phyloP scores from a whole-genome alignment of 139 green algal genomes.

The Spirogloea muscicola region DNA sequence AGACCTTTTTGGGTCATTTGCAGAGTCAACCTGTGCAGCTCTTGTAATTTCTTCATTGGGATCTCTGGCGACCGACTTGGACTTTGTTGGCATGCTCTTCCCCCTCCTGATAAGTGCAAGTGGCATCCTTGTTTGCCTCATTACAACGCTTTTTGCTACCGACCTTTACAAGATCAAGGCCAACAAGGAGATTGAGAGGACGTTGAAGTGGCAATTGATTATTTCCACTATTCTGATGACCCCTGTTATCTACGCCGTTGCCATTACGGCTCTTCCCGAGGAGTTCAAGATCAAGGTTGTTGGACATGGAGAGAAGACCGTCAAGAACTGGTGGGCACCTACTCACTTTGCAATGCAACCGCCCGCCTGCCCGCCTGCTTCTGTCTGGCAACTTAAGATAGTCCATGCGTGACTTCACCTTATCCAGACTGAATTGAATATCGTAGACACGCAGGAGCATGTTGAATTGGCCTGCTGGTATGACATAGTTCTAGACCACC shows the following conservation, averaged over 20 bases:
- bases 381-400: too few species aligned
- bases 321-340: conserved; percentile 78
- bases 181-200: conserved; percentile 42
- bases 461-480: too few species aligned
- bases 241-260: conserved; percentile 44
- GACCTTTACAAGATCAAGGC: conserved; percentile 35
- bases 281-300: conserved; percentile 45
- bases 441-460: too few species aligned
- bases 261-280: conserved; percentile 26
- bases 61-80: conserved; percentile 15
- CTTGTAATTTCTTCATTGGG: conserved; percentile 53
- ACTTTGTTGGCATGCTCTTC: conserved; percentile 50
- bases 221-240: conserved; percentile 54
- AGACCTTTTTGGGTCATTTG: conserved; percentile 85
- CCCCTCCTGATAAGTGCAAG: conserved; percentile 55
- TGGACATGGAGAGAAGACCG: conserved; percentile 38
- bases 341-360: too few species aligned
- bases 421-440: too few species aligned
- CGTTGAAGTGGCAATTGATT: conserved; percentile 49
- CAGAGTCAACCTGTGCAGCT: conserved; percentile 63
- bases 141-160: conserved; percentile 54
- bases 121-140: conserved; percentile 53
- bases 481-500: neutral
- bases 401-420: too few species aligned
- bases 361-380: too few species aligned